Conservation (phyloP, 306 rosid species). For the Fagus crenata region DNA sequence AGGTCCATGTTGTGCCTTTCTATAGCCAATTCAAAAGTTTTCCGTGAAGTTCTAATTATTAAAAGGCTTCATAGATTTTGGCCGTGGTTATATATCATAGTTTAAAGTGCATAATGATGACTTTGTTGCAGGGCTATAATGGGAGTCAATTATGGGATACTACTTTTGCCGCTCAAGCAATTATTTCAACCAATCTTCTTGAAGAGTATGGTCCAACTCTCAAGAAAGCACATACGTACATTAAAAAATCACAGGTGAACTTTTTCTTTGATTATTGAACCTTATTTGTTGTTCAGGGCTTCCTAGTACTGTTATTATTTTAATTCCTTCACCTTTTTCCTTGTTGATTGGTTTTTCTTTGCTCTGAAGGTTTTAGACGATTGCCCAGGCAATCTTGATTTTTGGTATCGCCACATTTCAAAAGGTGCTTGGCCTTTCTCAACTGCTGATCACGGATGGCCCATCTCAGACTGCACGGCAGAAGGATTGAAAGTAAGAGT, state of each 20-base stretch:
- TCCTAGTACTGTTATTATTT: neutral
- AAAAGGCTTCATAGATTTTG: neutral
- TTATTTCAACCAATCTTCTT: constrained; percentile 65
- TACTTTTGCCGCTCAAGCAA: constrained; percentile 81
- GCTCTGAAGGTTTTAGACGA: constrained; percentile 60
- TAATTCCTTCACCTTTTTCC: neutral
- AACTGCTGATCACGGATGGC: constrained; percentile 93
- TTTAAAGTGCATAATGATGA: constrained; percentile 1
- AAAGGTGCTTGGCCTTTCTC: constrained; percentile 98
- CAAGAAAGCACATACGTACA: constrained; percentile 65
- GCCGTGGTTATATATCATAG: neutral
- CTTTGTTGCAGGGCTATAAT: constrained; percentile 80
- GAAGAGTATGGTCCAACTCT: constrained; percentile 69
- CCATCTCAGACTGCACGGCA: constrained; percentile 90
- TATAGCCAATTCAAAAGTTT: neutral
- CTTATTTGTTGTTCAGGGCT: constrained; percentile 29
- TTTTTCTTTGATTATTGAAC: constrained; percentile 16
- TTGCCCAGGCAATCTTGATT: constrained; percentile 65
- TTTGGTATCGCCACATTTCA: constrained; percentile 88
- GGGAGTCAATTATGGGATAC: constrained; percentile 98
- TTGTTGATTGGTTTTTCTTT: constrained; percentile 21
- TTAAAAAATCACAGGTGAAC: constrained; percentile 78
- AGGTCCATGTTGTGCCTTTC: constrained; percentile 42
- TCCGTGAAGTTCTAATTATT: constrained; percentile 6
- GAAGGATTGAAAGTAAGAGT: constrained; percentile 76